Base-by-base conservation (phyloP, 345 rosid genomes). In the Linum tenue region DNA sequence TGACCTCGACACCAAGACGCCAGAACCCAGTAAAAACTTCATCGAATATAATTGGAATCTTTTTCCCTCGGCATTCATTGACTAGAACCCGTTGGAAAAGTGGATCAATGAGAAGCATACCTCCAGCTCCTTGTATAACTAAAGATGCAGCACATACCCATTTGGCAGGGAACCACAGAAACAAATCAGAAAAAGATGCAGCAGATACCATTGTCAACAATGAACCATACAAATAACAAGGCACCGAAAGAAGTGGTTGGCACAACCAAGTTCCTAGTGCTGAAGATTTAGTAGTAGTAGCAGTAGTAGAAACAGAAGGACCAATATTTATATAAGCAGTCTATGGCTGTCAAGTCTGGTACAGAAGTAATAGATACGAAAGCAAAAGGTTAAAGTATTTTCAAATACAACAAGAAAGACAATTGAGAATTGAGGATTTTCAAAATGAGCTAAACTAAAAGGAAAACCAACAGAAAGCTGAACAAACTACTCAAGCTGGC, bases 21-120 rank as follows among this genome's bases (percentile, higher is more conserved):
- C 99, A 94, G 74, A 88, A 92, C 55, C 97, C 99, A 1, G 97
- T 83, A 75, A 90, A 94, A 65, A 94, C 97, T 77, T 94, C 99
- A 83, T 94, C 99, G 64, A 88, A 88, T 67, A 94, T 86, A 31
- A 90, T 84, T 62, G 99, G 99, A 72, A 94, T 90, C 59, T 83
- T 86, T 62, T 70, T 76, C 11, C 62, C 76, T 59, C 78, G 95
- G 64, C 96, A 88, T 76, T 88, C 95, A n/a, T 75, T 81, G 68
- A 94, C 87, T 64, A 94, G 91, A 69, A 82, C 77, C 69, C 91
- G 78, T 75, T 94, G 99, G 73, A 86, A 94, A 66, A 94, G 95
- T 36, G 97, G 99, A 82, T 94, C 97, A 73, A 94, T 77, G 96
- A 90, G 85, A 69, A 81, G 88, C 99, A 94, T 94, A 66, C 99